phyloP scores from a whole-genome alignment of 257 asterid species.

The Solanum etuberosum region DNA sequence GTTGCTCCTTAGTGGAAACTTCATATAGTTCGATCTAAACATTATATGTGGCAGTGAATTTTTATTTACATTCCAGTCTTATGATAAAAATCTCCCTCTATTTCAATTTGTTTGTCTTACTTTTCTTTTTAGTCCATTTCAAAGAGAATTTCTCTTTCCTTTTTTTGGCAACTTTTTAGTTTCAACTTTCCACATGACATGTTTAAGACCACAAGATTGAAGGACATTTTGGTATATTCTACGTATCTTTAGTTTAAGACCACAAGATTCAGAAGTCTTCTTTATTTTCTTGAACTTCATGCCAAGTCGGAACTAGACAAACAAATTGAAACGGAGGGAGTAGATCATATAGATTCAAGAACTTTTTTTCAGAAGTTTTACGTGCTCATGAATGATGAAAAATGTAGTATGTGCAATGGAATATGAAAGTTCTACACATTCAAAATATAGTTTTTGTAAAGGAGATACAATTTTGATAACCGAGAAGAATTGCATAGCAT shows the following conservation, averaged over 20 bases:
- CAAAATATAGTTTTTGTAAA: not conserved
- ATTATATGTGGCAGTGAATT: not conserved
- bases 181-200: not conserved
- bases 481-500: not conserved
- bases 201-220: not conserved
- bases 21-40: not conserved
- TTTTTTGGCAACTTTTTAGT: not conserved
- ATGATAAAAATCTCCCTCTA: not conserved
- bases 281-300: not conserved
- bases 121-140: not conserved
- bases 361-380: not conserved
- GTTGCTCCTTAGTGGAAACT: not conserved
- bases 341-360: not conserved
- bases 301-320: not conserved
- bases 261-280: not conserved
- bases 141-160: not conserved
- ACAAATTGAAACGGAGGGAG: not conserved
- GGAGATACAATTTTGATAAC: not conserved
- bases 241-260: not conserved
- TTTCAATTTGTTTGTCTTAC: not conserved
- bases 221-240: not conserved
- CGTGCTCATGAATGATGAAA: not conserved
- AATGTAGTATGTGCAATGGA: not conserved
- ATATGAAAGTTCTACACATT: not conserved
- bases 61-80: not conserved